Conservation (phyloP, 2,329 filamentous ascomycete genomes). For the Mycogone perniciosa region DNA sequence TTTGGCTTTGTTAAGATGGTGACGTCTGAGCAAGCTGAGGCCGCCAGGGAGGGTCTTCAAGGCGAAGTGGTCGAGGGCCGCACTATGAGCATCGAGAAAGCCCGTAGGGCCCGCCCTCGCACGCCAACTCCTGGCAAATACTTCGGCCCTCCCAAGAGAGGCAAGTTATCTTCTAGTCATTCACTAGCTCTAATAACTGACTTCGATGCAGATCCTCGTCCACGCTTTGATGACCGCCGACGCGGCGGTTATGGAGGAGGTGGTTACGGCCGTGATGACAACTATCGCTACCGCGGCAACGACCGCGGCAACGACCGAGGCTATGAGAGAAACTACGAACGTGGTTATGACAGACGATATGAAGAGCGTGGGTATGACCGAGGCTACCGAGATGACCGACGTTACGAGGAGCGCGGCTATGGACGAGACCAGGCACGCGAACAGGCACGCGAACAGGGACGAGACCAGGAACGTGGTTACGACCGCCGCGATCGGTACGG, state of each 20-base stretch:
- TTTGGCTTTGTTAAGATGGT: constrained; percentile 99
- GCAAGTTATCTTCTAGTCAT: constrained; percentile 46
- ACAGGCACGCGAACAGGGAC: constrained; percentile 43
- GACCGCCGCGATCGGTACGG: constrained; percentile 43
- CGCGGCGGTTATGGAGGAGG: constrained; percentile 53
- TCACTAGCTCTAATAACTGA: constrained; percentile 19
- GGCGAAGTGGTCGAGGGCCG: constrained; percentile 93
- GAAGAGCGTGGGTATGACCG: constrained; percentile 43
- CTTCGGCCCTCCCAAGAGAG: constrained; percentile 96
- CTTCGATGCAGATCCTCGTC: constrained; percentile 30
- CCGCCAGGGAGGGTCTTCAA: constrained; percentile 91
- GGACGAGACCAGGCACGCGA: constrained; percentile 45
- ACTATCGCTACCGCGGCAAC: constrained; percentile 49
- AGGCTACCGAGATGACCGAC: constrained; percentile 42
- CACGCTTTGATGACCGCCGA: constrained; percentile 55
- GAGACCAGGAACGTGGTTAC: constrained; percentile 52
- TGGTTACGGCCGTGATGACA: constrained; percentile 47
- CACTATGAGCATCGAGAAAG: constrained; percentile 97
- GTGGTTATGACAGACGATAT: constrained; percentile 36
- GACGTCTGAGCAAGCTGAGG: constrained; percentile 88
- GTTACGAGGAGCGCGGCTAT: constrained; percentile 41
- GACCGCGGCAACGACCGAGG: constrained; percentile 35
- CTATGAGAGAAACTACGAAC: constrained; percentile 42
- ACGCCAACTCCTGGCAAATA: constrained; percentile 98
- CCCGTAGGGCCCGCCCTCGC: constrained; percentile 85